These are phyloP conservation scores for Klebsormidium nitens DNA, from an alignment of 139 green algal genomes.

Conservation along the genomic window DNA sequence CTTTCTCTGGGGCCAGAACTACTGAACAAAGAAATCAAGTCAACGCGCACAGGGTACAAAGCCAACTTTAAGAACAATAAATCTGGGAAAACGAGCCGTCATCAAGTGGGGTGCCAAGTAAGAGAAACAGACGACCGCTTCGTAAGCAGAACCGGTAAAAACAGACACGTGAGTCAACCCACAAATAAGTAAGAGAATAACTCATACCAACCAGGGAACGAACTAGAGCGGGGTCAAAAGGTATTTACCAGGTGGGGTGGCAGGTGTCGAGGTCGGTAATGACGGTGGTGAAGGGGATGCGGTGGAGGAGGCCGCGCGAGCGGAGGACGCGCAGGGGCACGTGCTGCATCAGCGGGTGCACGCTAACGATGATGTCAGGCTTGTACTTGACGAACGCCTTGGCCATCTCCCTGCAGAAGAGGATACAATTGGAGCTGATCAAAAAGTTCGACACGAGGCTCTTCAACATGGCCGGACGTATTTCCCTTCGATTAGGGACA, in stretches of 20 bases:
- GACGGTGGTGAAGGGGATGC: constrained; percentile 87
- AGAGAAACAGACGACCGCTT: too few relatives aligned
- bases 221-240: neutral
- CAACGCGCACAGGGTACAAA: too few relatives aligned
- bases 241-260: constrained; percentile 80
- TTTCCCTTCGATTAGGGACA: too few relatives aligned
- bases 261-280: constrained; percentile 96
- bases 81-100: too few relatives aligned
- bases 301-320: constrained; percentile 44
- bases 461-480: too few relatives aligned
- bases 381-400: constrained; percentile 40
- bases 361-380: constrained; percentile 79
- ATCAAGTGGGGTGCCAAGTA: too few relatives aligned
- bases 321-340: constrained; percentile 32
- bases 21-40: too few relatives aligned
- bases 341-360: constrained; percentile 95
- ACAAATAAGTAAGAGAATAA: neutral
- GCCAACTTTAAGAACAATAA: too few relatives aligned
- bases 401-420: constrained; percentile 11
- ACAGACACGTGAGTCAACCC: neutral
- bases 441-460: too few relatives aligned
- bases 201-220: neutral
- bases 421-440: neutral
- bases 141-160: neutral
- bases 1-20: too few relatives aligned